These are phyloP conservation scores for Hymenoscyphus albidus DNA, from an alignment of 2,329 filamentous ascomycete species.

Conservation along the genomic window DNA sequence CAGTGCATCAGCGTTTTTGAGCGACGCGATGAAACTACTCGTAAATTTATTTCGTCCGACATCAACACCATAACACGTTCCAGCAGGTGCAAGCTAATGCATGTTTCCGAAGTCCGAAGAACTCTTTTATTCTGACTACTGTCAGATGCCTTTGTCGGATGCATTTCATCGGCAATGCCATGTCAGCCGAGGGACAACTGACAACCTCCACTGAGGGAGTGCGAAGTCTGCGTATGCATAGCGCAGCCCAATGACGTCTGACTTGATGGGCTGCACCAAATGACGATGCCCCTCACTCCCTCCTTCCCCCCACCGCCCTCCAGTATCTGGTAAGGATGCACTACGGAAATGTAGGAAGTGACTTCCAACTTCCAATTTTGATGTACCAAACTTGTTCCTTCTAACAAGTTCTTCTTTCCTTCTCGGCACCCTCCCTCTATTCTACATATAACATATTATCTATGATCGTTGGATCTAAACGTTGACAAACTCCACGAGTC, in stretches of 20 bases:
- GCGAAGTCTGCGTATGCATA: background rate
- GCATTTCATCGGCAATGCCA: background rate
- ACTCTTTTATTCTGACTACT: background rate
- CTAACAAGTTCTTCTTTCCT: background rate
- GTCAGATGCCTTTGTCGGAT: background rate
- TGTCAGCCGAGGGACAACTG: too few relatives aligned
- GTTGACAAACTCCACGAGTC: background rate
- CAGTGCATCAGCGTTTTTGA: background rate
- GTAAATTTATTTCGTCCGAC: background rate
- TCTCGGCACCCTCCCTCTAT: background rate
- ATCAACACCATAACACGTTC: constrained; percentile 1
- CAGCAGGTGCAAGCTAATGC: background rate
- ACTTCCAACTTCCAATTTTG: background rate
- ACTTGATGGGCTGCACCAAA: background rate
- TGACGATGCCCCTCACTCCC: background rate
- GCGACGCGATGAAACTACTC: background rate
- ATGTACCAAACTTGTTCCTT: background rate
- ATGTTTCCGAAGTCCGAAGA: background rate
- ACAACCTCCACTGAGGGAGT: too few relatives aligned
- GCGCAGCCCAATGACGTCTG: constrained; percentile 17
- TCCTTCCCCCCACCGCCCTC: background rate
- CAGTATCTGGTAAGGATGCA: background rate
- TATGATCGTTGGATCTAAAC: background rate
- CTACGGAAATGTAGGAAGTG: background rate
- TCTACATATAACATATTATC: background rate